phyloP scores from a whole-genome alignment of 257 asterid genomes.

The Penstemon eatonii region DNA sequence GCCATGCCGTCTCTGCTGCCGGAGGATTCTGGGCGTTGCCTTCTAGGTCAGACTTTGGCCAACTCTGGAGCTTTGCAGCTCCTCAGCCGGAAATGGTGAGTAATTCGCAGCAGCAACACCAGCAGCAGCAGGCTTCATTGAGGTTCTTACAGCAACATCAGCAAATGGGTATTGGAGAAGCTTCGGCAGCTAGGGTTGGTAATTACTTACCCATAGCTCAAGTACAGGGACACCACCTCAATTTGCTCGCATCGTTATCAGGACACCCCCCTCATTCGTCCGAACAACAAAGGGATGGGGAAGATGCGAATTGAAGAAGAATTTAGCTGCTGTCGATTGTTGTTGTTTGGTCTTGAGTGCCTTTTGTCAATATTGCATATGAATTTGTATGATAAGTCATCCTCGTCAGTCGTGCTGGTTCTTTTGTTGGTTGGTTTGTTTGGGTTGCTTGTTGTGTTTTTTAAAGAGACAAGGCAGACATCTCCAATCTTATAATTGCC shows the following conservation, averaged over 20 bases:
- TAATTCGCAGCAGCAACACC: constrained; percentile 38
- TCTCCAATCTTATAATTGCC: constrained; percentile 35
- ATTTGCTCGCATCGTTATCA: constrained; percentile 87
- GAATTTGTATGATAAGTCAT: constrained; percentile 37
- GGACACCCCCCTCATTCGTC: constrained; percentile 61
- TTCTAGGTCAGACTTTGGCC: constrained; percentile 78
- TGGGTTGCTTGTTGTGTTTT: constrained; percentile 37
- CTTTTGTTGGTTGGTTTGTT: constrained; percentile 20
- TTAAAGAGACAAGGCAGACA: constrained; percentile 41
- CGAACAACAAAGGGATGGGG: constrained; percentile 66
- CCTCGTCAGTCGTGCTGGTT: constrained; percentile 41
- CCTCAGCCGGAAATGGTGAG: constrained; percentile 59
- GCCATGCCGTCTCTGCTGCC: constrained; percentile 30
- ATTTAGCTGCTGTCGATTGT: constrained; percentile 15
- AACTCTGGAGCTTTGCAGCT: constrained; percentile 91
- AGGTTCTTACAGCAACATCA: constrained; percentile 82
- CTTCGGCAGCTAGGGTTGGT: constrained; percentile 95
- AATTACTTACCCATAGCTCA: constrained; percentile 89
- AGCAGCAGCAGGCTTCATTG: constrained; percentile 46
- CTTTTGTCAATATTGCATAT: constrained; percentile 39
- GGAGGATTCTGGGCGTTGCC: constrained; percentile 97
- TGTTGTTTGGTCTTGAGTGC: constrained; percentile 41
- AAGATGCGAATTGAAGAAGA: constrained; percentile 57
- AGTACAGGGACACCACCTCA: constrained; percentile 88
- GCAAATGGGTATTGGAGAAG: constrained; percentile 72